phyloP scores from a whole-genome alignment of 306 rosid genomes.

The Arachis hypogaea region DNA sequence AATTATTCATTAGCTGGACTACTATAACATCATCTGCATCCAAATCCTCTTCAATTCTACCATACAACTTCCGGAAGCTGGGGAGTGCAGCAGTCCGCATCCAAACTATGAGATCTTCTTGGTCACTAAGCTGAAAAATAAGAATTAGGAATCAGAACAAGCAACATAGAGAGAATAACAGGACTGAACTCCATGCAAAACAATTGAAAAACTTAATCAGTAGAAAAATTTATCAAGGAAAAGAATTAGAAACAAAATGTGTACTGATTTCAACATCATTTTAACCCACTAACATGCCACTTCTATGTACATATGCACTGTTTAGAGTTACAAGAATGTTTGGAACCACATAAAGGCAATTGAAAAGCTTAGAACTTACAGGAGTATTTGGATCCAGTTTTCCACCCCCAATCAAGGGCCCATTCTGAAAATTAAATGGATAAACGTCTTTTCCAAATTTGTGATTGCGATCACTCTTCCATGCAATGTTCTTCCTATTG shows the following conservation, averaged over 20 bases:
- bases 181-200: constrained; percentile 32
- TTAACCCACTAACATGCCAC: neutral
- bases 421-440: constrained; percentile 94
- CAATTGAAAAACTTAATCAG: constrained; percentile 25
- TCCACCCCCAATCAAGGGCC: constrained; percentile 87
- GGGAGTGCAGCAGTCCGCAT: constrained; percentile 99
- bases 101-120: constrained; percentile 98
- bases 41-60: constrained; percentile 92
- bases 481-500: constrained; percentile 85
- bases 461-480: constrained; percentile 92
- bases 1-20: constrained; percentile 73
- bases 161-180: constrained; percentile 37
- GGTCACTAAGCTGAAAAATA: constrained; percentile 77
- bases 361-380: constrained; percentile 59
- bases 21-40: constrained; percentile 73
- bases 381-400: constrained; percentile 71
- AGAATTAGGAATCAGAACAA: constrained; percentile 35
- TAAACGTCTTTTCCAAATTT: constrained; percentile 89
- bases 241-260: neutral
- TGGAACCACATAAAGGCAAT: neutral
- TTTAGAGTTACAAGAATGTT: neutral
- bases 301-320: neutral
- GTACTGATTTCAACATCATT: constrained; percentile 15
- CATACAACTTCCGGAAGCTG: constrained; percentile 87
- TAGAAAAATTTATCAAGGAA: constrained; percentile 1